phyloP scores from a whole-genome alignment of 164 flowering plant genomes.

The Piper longum region DNA sequence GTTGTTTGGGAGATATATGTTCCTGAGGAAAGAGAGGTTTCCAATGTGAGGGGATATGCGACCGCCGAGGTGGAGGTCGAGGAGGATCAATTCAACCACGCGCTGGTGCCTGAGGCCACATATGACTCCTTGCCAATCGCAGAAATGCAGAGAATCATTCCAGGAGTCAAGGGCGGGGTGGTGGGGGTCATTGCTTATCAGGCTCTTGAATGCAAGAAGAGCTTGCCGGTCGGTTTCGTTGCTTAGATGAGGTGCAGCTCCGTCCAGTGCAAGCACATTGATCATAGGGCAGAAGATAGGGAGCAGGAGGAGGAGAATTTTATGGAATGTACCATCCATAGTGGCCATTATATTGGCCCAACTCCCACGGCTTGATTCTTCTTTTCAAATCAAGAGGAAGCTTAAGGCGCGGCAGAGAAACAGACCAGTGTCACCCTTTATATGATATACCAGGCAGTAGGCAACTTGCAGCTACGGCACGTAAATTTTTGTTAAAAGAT shows the following conservation, averaged over 20 bases:
- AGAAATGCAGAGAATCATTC: slow-evolving; percentile 2
- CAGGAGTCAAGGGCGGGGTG: not conserved
- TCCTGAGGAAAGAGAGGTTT: slow-evolving; percentile 7
- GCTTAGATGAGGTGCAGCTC: not conserved
- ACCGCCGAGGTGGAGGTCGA: not conserved
- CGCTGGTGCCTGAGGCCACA: not conserved
- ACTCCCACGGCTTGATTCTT: too few relatives aligned
- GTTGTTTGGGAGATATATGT: not conserved
- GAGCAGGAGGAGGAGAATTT: too few relatives aligned
- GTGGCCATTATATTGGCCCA: too few relatives aligned
- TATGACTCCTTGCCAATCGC: not conserved
- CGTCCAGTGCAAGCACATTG: not conserved
- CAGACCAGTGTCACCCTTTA: too few relatives aligned
- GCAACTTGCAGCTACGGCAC: too few relatives aligned
- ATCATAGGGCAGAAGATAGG: too few relatives aligned
- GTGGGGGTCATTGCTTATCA: not conserved
- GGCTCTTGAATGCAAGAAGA: not conserved
- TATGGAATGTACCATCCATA: too few relatives aligned
- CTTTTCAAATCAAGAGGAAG: too few relatives aligned
- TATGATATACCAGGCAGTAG: too few relatives aligned
- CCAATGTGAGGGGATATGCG: slow-evolving; percentile 6
- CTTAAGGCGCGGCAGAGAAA: too few relatives aligned
- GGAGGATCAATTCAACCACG: not conserved
- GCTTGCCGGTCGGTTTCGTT: not conserved
- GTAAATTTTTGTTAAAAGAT: too few relatives aligned